phyloP scores from a whole-genome alignment of 1,139 yeast species.

The Kodamaea sp. region DNA sequence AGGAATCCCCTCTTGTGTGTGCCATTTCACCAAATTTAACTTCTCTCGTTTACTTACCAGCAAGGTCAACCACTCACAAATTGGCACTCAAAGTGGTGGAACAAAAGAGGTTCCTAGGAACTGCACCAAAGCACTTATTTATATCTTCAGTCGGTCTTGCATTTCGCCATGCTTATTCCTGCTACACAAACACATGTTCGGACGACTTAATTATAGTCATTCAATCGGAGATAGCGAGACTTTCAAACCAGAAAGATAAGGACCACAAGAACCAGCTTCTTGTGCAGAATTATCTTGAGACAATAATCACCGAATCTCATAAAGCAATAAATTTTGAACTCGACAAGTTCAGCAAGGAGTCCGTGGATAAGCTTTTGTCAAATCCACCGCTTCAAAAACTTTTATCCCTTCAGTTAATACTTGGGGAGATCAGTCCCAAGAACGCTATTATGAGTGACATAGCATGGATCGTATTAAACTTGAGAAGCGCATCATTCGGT shows the following conservation, averaged over 20 bases:
- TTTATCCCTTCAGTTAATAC: conserved; percentile 60
- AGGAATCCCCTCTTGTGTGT: conserved; percentile 35
- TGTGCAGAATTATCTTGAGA: conserved; percentile 39
- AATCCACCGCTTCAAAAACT: conserved; percentile 73
- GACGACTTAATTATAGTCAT: conserved; percentile 68
- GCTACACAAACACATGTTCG: conserved; percentile 61
- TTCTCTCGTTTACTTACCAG: conserved; percentile 43
- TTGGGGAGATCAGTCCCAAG: conserved; percentile 52
- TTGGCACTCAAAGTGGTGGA: conserved; percentile 34
- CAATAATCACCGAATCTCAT: conserved; percentile 63
- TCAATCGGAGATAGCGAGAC: conserved; percentile 42
- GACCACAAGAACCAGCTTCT: conserved; percentile 17
- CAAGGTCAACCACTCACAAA: conserved; percentile 18
- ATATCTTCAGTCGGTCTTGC: conserved; percentile 63
- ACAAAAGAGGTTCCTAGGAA: conserved; percentile 18
- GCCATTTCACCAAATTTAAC: conserved; percentile 62
- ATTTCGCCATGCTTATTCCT: conserved; percentile 63
- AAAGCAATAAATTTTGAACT: conserved; percentile 68
- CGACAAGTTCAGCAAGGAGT: conserved; percentile 61
- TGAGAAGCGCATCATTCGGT: conserved; percentile 72
- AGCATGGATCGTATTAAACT: conserved; percentile 68
- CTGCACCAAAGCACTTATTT: conserved; percentile 33
- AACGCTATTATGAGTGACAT: conserved; percentile 50
- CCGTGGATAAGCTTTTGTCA: conserved; percentile 68
- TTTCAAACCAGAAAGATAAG: conserved; percentile 14